phyloP scores from a whole-genome alignment of 345 rosid species.

The Trapa bicornis region DNA sequence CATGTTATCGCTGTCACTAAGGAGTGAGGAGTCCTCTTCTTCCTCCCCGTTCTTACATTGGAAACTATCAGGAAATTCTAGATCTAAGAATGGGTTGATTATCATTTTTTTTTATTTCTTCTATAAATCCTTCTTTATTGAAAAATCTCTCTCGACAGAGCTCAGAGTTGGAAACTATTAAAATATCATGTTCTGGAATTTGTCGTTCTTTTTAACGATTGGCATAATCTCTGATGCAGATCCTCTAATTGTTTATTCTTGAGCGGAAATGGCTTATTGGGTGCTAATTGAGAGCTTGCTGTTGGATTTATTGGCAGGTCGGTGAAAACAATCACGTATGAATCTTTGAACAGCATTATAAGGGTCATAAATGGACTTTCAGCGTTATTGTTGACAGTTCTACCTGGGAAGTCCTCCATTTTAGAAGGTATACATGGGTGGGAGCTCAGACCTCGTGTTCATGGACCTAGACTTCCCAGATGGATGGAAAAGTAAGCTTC shows the following conservation, averaged over 20 bases:
- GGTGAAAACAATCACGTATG: slow-evolving; percentile 81
- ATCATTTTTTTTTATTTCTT: not conserved
- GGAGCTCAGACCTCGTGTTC: slow-evolving; percentile 89
- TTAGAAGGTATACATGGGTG: slow-evolving; percentile 94
- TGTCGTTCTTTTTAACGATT: not conserved
- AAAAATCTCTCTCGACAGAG: not conserved
- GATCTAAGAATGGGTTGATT: not conserved
- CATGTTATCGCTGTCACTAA: slow-evolving; percentile 66
- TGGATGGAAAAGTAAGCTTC: slow-evolving; percentile 88
- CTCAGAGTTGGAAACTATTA: not conserved
- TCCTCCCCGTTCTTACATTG: not conserved
- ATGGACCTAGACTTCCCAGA: slow-evolving; percentile 77
- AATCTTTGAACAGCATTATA: slow-evolving; percentile 66
- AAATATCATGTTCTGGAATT: not conserved
- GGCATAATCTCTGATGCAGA: not conserved
- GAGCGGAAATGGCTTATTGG: not conserved
- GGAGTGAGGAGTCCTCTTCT: slow-evolving; percentile 56
- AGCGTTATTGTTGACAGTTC: slow-evolving; percentile 53
- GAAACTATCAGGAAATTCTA: not conserved
- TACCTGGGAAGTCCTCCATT: slow-evolving; percentile 69
- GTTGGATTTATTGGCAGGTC: slow-evolving; percentile 57
- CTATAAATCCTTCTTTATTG: not conserved
- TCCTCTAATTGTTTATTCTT: not conserved
- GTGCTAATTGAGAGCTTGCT: slow-evolving; percentile 1
- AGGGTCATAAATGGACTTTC: slow-evolving; percentile 78